Evolutionary conservation across 306 rosid genomes (phyloP).

Genomic region (Vicia villosa): DNA sequence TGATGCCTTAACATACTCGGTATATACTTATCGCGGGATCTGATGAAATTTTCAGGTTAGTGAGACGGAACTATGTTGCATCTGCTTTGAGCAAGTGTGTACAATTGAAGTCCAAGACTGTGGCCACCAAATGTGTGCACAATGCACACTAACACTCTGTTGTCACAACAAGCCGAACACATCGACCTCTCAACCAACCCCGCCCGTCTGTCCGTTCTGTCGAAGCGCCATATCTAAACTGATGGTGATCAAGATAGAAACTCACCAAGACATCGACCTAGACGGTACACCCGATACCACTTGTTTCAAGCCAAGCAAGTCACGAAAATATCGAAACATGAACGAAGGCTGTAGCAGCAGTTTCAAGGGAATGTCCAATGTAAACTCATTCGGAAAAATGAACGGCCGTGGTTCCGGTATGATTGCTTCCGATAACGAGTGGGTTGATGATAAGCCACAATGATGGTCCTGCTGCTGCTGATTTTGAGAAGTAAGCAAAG

Average conservation of each 20-base stretch:
- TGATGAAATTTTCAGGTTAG: conserved; percentile 63
- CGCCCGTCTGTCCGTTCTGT: conserved; percentile 95
- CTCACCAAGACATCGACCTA: conserved; percentile 47
- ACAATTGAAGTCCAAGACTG: conserved; percentile 83
- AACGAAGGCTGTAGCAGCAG: conserved; percentile 83
- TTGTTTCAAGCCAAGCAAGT: conserved; percentile 66
- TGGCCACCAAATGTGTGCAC: conserved; percentile 98
- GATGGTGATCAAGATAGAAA: conserved; percentile 57
- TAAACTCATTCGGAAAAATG: conserved; percentile 73
- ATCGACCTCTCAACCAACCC: conserved; percentile 56
- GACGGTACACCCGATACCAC: conserved; percentile 51
- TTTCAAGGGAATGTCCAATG: conserved; percentile 71
- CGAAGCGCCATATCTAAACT: conserved; percentile 72
- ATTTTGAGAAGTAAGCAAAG: conserved; percentile 46
- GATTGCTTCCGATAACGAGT: conserved; percentile 65
- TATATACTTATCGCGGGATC: conserved; percentile 19
- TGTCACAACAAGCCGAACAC: conserved; percentile 94
- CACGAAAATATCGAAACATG: conserved; percentile 60
- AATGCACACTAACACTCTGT: conserved; percentile 89
- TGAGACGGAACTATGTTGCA: conserved; percentile 82
- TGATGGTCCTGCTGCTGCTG: conserved; percentile 15
- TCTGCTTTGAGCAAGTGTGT: conserved; percentile 93
- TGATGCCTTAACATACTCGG: not conserved
- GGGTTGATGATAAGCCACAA: conserved; percentile 65
- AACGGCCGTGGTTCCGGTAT: conserved; percentile 69